Base-by-base conservation (phyloP, 1,284 basidiomycete species). In the Puccinia coronata region DNA sequence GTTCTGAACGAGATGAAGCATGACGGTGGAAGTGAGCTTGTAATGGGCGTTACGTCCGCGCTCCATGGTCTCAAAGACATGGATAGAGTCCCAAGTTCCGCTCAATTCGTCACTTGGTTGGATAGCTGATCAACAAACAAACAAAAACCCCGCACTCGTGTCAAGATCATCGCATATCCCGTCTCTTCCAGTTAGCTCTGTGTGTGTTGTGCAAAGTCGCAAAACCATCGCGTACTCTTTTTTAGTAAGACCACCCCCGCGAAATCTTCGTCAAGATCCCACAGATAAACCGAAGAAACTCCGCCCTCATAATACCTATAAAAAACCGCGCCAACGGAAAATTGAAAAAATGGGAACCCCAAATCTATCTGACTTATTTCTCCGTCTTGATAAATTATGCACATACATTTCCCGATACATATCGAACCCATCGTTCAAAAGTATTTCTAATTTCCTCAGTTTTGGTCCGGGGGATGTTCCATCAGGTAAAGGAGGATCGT, bases 221-320 rank as follows among this genome's bases (percentile, higher is more conserved):
- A 71, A 23, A 20, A 57, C 57, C 59, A 59, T 53, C 6, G 88
- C 92, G 83, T 83, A 96, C 96, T 90, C 88, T 99, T 99, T 89
- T 98, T 98, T 83, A 99, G 88, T 67, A 99, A 87, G 0, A 99
- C 96, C 0, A 97, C 97, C 14, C 97, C 97, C 5, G 97, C 97
- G 87, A 98, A 99, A 31, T 94, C 94, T 83, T 97, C 95, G 81
- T 98, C 96, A 28, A 96, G 89, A 85, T 99, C 97, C 97, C 97
- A 99, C 16, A 99, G 90, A 87, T 97, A 99, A 23, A 97, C 96
- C 25, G 93, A 95, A n/a, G 95, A 97, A 0, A 94, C 91, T 5
- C 97, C 97, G 6, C 96, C 95, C 87, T 98, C 96, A 87, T 91
- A 98, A 89, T 99, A 99, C 89, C 93, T 93, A 83, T n/a, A 34